These are phyloP conservation scores for Malassezia arunalokei DNA, from an alignment of 1,284 basidiomycete genomes.

Conservation along the genomic window DNA sequence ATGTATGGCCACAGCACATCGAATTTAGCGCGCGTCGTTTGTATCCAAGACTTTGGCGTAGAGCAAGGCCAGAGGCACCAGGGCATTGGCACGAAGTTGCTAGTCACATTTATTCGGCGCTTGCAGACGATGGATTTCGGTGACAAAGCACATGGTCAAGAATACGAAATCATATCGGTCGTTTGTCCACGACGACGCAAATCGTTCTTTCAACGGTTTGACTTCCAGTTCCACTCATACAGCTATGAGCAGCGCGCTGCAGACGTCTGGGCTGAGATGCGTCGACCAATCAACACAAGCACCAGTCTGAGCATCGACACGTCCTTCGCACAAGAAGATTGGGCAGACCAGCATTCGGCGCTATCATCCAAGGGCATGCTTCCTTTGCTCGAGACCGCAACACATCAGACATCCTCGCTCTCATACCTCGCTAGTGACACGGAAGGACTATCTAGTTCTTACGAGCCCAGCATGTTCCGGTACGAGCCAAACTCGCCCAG, in stretches of 20 bases:
- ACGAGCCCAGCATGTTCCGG: neutral
- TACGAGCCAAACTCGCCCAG: neutral
- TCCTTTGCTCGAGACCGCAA: neutral
- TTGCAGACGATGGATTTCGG: conserved; percentile 19
- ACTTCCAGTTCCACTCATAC: conserved; percentile 29
- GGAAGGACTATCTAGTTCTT: neutral
- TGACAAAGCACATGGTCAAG: conserved; percentile 12
- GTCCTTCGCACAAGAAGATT: neutral
- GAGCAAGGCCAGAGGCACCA: conserved; percentile 23
- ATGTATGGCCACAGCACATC: conserved; percentile 31
- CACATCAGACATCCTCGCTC: neutral
- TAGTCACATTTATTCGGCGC: conserved; percentile 28
- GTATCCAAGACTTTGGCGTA: conserved; percentile 39
- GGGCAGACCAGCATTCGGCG: neutral
- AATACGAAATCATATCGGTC: conserved; percentile 36
- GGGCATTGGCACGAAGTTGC: conserved; percentile 27
- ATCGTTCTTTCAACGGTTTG: conserved; percentile 30
- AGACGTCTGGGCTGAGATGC: conserved; percentile 38
- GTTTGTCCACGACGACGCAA: conserved; percentile 34
- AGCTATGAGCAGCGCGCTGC: conserved; percentile 34
- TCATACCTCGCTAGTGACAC: neutral
- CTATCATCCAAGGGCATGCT: neutral
- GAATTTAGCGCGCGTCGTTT: conserved; percentile 34
- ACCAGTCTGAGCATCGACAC: neutral
- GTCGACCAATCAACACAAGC: conserved; percentile 14